phyloP scores from a whole-genome alignment of 176 grass and related monocot genomes.

The Oryza australiensis region DNA sequence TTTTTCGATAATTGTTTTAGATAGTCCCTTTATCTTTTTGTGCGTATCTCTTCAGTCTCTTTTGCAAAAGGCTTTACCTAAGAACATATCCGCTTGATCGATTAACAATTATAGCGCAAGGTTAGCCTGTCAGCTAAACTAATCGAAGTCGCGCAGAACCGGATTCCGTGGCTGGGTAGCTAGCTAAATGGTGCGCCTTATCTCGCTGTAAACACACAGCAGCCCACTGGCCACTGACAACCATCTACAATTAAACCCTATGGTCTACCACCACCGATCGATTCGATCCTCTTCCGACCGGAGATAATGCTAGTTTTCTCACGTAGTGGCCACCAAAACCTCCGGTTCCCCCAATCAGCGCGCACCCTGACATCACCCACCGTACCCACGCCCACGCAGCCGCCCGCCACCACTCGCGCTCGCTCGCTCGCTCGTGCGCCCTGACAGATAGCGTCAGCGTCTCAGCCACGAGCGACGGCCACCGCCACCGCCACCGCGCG shows the following conservation, averaged over 20 bases:
- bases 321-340: not conserved
- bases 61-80: conserved; percentile 1
- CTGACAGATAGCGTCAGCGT: not conserved
- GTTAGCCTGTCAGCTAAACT: not conserved
- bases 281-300: not conserved
- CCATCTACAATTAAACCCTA: not conserved
- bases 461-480: not conserved
- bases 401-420: not conserved
- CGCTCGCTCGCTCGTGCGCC: not conserved
- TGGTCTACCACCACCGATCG: not conserved
- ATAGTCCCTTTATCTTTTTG: not conserved
- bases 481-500: not conserved
- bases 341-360: not conserved
- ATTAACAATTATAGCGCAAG: conserved; percentile 16
- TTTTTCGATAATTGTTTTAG: too few species aligned
- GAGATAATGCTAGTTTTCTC: conserved; percentile 11
- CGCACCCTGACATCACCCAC: not conserved
- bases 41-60: not conserved
- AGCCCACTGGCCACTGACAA: not conserved
- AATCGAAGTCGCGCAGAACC: conserved; percentile 31
- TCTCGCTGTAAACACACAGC: conserved; percentile 8
- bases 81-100: conserved; percentile 24
- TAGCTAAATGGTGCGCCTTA: conserved; percentile 22
- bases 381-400: not conserved
- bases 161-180: conserved; percentile 25